These are phyloP conservation scores for Paracamarosporium sp. DNA, from an alignment of 2,329 filamentous ascomycete species.

Conservation along the genomic window DNA sequence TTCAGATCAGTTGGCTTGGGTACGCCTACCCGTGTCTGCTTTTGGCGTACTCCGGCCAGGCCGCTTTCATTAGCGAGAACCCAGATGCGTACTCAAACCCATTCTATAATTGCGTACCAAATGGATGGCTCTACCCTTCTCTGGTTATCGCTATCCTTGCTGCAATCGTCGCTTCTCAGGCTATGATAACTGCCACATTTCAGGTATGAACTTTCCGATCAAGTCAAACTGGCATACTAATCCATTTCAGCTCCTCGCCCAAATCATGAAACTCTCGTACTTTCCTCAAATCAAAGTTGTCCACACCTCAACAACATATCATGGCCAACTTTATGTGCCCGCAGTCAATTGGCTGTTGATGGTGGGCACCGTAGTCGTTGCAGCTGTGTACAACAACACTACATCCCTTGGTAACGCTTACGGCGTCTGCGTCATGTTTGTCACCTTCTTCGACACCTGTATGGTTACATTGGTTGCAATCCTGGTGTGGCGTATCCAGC, in stretches of 20 bases:
- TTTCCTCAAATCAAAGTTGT: constrained; percentile 78
- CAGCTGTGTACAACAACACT: constrained; percentile 74
- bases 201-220: constrained; percentile 53
- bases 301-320: constrained; percentile 73
- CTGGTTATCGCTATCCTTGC: constrained; percentile 73
- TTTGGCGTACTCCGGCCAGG: constrained; percentile 74
- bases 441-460: constrained; percentile 79
- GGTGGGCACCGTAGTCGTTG: constrained; percentile 76
- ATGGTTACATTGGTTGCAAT: constrained; percentile 76
- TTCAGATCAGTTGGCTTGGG: constrained; percentile 75
- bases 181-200: constrained; percentile 78
- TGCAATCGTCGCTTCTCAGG: constrained; percentile 78
- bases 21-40: constrained; percentile 73
- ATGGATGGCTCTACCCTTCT: constrained; percentile 71
- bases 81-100: constrained; percentile 72
- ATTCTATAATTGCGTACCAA: constrained; percentile 74
- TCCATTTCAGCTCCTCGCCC: constrained; percentile 60
- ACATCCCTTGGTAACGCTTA: constrained; percentile 73
- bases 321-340: constrained; percentile 79
- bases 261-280: constrained; percentile 76
- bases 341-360: constrained; percentile 79
- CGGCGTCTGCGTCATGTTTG: constrained; percentile 80
- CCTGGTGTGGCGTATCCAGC: constrained; percentile 72
- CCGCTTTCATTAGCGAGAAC: constrained; percentile 70
- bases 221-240: constrained; percentile 22